Conservation (phyloP, 495 filamentous ascomycete genomes). For the Aspergillus affinis region DNA sequence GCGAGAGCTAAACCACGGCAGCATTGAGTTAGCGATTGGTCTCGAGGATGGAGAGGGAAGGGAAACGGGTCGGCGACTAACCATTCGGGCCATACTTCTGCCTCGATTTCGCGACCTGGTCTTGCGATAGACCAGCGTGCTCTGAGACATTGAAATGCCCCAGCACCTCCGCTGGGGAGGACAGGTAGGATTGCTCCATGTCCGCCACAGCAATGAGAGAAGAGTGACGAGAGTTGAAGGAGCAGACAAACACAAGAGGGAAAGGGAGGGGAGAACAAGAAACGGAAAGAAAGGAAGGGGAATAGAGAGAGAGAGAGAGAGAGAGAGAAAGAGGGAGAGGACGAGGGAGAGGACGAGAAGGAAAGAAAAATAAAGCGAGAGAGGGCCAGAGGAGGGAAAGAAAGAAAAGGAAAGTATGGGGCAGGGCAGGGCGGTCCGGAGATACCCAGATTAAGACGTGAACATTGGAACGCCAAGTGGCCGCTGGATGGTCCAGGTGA, state of each 20-base stretch:
- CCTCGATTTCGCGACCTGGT: conserved; percentile 62
- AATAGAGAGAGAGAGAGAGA: conserved; percentile 7
- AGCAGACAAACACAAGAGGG: conserved; percentile 13
- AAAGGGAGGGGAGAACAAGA: conserved; percentile 16
- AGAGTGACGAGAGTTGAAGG: conserved; percentile 21
- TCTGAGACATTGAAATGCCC: conserved; percentile 69
- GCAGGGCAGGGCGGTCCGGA: conserved; percentile 8
- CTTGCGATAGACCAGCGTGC: conserved; percentile 63
- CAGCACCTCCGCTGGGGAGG: conserved; percentile 66
- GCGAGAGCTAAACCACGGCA: conserved; percentile 65
- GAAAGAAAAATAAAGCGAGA: conserved; percentile 17
- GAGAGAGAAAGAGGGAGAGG: conserved; percentile 10
- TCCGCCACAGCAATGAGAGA: conserved; percentile 18
- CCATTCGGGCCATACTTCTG: conserved; percentile 82
- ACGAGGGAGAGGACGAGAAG: conserved; percentile 17
- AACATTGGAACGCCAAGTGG: conserved; percentile 26
- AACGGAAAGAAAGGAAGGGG: conserved; percentile 15
- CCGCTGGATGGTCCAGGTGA: conserved; percentile 10
- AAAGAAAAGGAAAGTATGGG: conserved; percentile 11
- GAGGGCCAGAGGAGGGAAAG: conserved; percentile 17
- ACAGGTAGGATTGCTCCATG: conserved; percentile 82
- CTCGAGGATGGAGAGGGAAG: not conserved
- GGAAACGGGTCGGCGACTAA: conserved; percentile 40
- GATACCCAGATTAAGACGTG: conserved; percentile 22
- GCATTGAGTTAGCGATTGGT: not conserved